Base-by-base conservation (phyloP, 1,139 yeast species). In the Spencermartinsiella ligniputridi region DNA sequence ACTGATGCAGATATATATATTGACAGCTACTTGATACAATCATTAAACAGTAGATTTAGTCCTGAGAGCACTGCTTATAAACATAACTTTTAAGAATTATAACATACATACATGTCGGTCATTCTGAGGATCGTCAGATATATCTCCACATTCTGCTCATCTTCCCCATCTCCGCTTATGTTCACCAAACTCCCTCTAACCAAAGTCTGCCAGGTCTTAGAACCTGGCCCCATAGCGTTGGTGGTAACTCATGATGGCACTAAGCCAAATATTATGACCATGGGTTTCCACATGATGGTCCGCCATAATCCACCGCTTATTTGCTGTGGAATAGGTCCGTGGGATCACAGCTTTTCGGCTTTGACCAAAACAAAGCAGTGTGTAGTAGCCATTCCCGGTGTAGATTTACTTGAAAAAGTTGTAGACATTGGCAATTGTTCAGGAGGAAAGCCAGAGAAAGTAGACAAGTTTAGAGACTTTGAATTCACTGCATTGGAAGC, bases 201-300 rank as follows among this genome's bases (percentile, higher is more conserved):
- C 21, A 47, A 41, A 29, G 47, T 47, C 16, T 47, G 50, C 25
- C 45, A 39, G 16, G 24, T 47, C 13, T 39, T 47, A 11, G 50
- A 47, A 19, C 41, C 50, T n/a, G 50, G 50, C 2, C 50, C 50
- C 11, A 41, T 47, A 20, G 46, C 41, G 22, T 44, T 47, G 2
- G 50, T 47, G 17, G 37, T 43, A 3, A 47, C 50, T 9, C 40
- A 38, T 11, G 30, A 32, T 3, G 45, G 40, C 17, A 46, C 39
- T 25, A 8, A 17, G 13, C 29, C 40, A 17, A 50, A 50, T 33
- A 46, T 50, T 27, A 44, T 50, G 53, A 50, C 53, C 3, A 36
- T 46, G 48, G 51, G 53, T 13, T 50, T 50, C 35, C 52, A 48
- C 37, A 50, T 50, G 53, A 35, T 48, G 41, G 42, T 44, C 27